These are phyloP conservation scores for Fusarium guadeloupense DNA, from an alignment of 2,329 filamentous ascomycete genomes.

Conservation along the genomic window DNA sequence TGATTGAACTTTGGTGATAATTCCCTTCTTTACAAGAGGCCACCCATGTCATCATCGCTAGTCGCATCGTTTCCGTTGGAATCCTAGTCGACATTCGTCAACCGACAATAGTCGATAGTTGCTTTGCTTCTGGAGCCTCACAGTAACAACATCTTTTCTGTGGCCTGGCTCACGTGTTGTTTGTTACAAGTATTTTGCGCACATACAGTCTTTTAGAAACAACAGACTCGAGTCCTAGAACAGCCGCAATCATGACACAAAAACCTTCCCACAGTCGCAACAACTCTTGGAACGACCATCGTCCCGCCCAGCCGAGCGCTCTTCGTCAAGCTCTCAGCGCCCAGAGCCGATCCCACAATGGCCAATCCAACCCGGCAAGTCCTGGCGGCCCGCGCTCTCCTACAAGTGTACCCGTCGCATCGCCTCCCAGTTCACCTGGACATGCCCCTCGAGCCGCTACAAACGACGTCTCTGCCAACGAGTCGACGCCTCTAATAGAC, in stretches of 20 bases:
- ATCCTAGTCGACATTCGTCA: slow-evolving; percentile 15
- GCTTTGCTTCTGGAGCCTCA: neutral
- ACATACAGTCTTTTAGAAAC: neutral
- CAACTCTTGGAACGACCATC: slow-evolving; percentile 49
- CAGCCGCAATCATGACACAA: slow-evolving; percentile 37
- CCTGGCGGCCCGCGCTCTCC: slow-evolving; percentile 1
- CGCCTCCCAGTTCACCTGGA: slow-evolving; percentile 37
- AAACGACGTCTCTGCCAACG: slow-evolving; percentile 47
- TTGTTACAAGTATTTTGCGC: neutral
- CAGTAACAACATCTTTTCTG: slow-evolving; percentile 1
- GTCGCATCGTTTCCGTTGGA: slow-evolving; percentile 19
- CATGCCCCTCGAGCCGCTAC: slow-evolving; percentile 35
- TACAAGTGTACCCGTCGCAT: slow-evolving; percentile 28
- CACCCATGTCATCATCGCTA: slow-evolving; percentile 20
- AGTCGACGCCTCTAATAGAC: slow-evolving; percentile 62
- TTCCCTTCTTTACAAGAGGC: neutral
- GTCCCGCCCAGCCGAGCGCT: slow-evolving; percentile 55
- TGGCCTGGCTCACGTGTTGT: slow-evolving; percentile 3
- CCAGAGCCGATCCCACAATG: slow-evolving; percentile 32
- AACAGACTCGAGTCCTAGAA: too few species aligned
- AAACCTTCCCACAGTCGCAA: slow-evolving; percentile 44
- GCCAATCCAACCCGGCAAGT: slow-evolving; percentile 9
- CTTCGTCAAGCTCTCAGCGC: slow-evolving; percentile 57
- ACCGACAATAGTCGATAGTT: neutral
- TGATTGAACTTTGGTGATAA: slow-evolving; percentile 2